Evolutionary conservation across 2,329 filamentous ascomycete genomes (phyloP), one percentile per base, ranked within the genome.

Genomic region (Aspergillus neotritici): DNA sequence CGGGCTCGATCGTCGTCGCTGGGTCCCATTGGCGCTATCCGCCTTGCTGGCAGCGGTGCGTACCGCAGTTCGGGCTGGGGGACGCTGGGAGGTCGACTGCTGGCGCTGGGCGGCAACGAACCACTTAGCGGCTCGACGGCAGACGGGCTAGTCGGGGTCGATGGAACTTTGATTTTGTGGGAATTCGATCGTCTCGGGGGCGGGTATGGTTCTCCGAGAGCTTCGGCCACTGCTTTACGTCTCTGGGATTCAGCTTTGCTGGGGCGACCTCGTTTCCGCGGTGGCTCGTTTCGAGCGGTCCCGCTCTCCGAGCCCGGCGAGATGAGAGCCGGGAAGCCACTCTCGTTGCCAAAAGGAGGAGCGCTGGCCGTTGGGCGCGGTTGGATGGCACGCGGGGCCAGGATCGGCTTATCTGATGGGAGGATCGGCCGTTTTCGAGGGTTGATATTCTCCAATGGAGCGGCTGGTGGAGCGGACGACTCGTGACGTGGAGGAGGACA

Each of bases 221-320:
- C 61, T 49, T 68, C 63, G 31, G 66, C 65, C 34, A 55, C 58
- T 16, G 59, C 56, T 46, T 57, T 66, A 29, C 66, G 66, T 37
- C 65, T 60, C 47, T 68, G 66, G 3, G 62, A 57, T 46, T 70
- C 67, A 29, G 56, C 58, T 55, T 70, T 70, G 48, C 59, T 70
- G 45, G 67, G 67, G 12, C 67, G 63, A n/a, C 67, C 67, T 42
- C 68, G 59, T 62, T 69, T 69, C 34, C 64, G 58, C 41, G 60
- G 65, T 29, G 61, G 64, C 38, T 68, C 64, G 31, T 58, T 56
- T 46, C 52, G 51, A 15, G 47, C 33, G 14, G 47, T 31, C 5
- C 52, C 31, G 17, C 43, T 45, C 21, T 67, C 65, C 10, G 61
- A 46, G 16, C 58, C 49, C 12, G 65, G 65, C 15, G 67, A 66